Base-by-base conservation (phyloP, 495 filamentous ascomycete genomes). In the Aspergillus avenaceus region DNA sequence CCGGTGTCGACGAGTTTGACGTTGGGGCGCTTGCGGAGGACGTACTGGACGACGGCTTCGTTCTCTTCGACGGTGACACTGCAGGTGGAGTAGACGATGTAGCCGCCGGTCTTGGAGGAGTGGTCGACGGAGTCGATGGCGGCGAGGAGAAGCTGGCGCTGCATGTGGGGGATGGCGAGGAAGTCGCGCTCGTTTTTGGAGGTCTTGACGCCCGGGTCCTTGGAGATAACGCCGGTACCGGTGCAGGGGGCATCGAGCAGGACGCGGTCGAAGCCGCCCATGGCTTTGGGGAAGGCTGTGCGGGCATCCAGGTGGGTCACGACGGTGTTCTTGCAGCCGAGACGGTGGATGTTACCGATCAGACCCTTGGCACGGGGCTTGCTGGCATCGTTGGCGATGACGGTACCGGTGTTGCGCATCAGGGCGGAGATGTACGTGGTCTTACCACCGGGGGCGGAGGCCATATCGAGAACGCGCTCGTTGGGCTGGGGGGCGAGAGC, bases 141-240 rank as follows among this genome's bases (percentile, higher is more conserved):
- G 0, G 88, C 85, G 24, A 98, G 81, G 8, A 98, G 76, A 28
- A 98, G 79, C 67, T 97, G 90, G 55, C 95, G 95, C 62, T 98
- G 93, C 50, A 89, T 81, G 64, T 97, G 92, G 0, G 93, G 95
- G 27, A 98, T 82, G 53, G 80, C 75, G 60, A 95, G 78, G 75
- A 98, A 97, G 62, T 98, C 93, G 52, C 84, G 84, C 64, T 93
- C 89, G 14, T 87, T 90, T 73, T 96, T 97, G 76, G 95, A 96
- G 5, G 92, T 97, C 77, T 98, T 98, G 28, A 98, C 88, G 38
- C 84, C 84, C 1, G 92, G 80, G 62, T 98, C 93, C 71, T 98
- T 98, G 45, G 88, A 85, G 55, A 98, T 97, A 61, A 98, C 95
- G 50, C 86, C 89, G 9, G 85, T 90, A 56, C 86, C 88, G 12